A percentile compares a stretch with the other conserved stretches of the same genome.
Conservation (phyloP, 1,139 yeast species). For the Wickerhamomyces sp. region DNA sequence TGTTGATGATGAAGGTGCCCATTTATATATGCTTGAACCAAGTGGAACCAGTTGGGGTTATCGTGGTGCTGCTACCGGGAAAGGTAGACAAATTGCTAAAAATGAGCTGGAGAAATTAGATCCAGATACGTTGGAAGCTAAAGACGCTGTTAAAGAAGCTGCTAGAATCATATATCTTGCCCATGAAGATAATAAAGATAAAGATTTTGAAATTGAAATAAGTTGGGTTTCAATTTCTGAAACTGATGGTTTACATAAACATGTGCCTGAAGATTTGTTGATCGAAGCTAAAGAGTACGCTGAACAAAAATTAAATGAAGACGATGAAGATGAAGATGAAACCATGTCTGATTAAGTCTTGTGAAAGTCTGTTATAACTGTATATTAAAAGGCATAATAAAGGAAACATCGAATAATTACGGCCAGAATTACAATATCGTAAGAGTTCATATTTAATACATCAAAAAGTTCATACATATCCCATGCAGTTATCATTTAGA, state of each 20-base stretch:
- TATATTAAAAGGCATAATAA: no score
- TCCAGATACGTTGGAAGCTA: slow-evolving; percentile 59
- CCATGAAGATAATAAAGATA: slow-evolving; percentile 96
- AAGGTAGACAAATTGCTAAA: slow-evolving; percentile 95
- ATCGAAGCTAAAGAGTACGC: slow-evolving; percentile 82
- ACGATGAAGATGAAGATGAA: slow-evolving; percentile 45
- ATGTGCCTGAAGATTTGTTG: slow-evolving; percentile 71
- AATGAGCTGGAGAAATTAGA: slow-evolving; percentile 92
- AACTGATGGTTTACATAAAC: slow-evolving; percentile 76
- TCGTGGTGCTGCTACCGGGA: slow-evolving; percentile 95
- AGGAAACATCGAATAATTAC: no score
- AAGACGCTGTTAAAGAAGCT: slow-evolving; percentile 87
- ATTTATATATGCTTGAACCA: slow-evolving; percentile 95
- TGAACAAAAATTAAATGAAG: slow-evolving; percentile 76
- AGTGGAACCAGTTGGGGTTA: slow-evolving; percentile 98
- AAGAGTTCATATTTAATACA: no score
- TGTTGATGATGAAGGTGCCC: slow-evolving; percentile 82
- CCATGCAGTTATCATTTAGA: not conserved
- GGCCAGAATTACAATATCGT: no score
- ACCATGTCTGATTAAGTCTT: slow-evolving; percentile 24
- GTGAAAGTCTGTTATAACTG: no score
- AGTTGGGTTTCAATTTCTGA: slow-evolving; percentile 79
- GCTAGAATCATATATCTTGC: slow-evolving; percentile 91
- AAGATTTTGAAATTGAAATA: slow-evolving; percentile 92
- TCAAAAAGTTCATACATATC: no score